phyloP scores from a whole-genome alignment of 1,284 basidiomycete genomes.

The Irpex rosettiformis region DNA sequence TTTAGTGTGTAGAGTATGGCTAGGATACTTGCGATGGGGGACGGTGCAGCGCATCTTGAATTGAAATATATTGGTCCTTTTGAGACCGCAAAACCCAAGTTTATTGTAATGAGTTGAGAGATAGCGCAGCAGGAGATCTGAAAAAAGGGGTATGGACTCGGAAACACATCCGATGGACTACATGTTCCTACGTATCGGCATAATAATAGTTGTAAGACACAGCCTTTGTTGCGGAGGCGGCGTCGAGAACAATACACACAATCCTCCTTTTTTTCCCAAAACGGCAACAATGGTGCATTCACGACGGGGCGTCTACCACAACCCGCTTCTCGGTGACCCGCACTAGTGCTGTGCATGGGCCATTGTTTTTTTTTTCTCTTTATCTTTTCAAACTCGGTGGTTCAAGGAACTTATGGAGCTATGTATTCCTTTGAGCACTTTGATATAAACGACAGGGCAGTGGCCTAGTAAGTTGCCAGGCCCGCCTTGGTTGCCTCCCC shows the following conservation, averaged over 20 bases:
- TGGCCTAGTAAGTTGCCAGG: no score
- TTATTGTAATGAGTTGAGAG: background rate
- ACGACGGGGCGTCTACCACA: background rate
- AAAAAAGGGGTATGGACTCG: no score
- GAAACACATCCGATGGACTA: no score
- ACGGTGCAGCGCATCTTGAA: constrained; percentile 1
- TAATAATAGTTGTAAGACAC: no score
- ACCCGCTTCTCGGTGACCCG: no score
- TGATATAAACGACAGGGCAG: background rate
- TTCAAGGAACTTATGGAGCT: background rate
- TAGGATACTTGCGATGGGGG: background rate
- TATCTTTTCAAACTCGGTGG: background rate
- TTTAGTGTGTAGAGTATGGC: constrained; percentile 10
- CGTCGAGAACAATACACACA: background rate
- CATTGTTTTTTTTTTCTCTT: background rate
- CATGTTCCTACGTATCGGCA: no score
- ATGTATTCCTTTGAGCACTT: background rate
- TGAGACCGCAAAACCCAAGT: constrained; percentile 11
- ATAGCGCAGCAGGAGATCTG: no score
- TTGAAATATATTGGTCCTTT: background rate
- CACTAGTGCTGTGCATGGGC: no score
- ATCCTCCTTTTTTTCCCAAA: background rate
- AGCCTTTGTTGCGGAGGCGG: background rate
- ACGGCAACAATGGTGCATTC: background rate
- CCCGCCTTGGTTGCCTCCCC: no score